Evolutionary conservation across 1,284 basidiomycete species (phyloP).

Genomic region (Rhodotorula sp.): DNA sequence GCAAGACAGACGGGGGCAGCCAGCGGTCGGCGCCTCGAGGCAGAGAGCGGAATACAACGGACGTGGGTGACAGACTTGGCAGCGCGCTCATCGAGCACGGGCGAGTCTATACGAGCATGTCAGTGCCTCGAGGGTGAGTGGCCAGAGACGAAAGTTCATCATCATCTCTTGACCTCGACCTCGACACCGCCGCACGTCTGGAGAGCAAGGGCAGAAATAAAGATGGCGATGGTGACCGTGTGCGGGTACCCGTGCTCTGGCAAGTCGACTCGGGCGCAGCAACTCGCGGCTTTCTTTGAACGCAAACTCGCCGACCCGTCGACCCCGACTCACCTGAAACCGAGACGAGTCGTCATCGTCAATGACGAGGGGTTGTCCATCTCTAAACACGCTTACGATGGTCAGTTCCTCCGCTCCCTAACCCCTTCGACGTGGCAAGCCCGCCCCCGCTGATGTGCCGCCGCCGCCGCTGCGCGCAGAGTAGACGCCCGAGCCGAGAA

Average conservation of each 20-base stretch:
- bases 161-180: not conserved
- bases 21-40: no score
- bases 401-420: constrained; percentile 55
- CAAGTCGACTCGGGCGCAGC: constrained; percentile 69
- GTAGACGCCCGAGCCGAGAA: constrained; percentile 82
- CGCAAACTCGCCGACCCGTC: constrained; percentile 45
- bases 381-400: constrained; percentile 67
- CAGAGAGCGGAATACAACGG: no score
- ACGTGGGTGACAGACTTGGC: no score
- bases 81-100: no score
- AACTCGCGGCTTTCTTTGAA: constrained; percentile 66
- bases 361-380: constrained; percentile 74
- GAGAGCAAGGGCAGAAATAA: not conserved
- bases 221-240: constrained; percentile 90
- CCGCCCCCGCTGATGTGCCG: no score
- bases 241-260: constrained; percentile 87
- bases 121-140: no score
- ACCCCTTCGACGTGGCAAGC: not conserved
- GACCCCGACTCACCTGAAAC: constrained; percentile 56
- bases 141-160: no score
- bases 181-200: not conserved
- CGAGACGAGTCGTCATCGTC: constrained; percentile 63
- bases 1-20: no score
- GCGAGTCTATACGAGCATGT: no score
- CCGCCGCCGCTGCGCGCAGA: not conserved